Evolutionary conservation across 2,329 filamentous ascomycete genomes (phyloP).

Genomic region (Salinomyces thailandicus): DNA sequence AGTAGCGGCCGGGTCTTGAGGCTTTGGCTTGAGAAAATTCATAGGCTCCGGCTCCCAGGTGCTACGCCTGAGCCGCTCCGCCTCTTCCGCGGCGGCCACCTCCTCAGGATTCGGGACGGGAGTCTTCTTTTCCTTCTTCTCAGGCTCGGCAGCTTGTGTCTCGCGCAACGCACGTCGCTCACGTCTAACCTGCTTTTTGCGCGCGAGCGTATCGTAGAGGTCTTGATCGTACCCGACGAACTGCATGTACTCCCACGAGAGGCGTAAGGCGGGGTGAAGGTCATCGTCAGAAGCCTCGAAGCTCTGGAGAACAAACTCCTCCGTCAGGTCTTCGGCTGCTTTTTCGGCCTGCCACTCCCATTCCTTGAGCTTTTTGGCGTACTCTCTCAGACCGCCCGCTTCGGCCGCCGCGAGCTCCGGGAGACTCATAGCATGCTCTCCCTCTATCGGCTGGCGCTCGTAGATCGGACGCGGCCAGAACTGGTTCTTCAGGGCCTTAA

Average conservation of each 20-base stretch:
- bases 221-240: slow-evolving; percentile 32
- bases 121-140: too few species aligned
- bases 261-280: slow-evolving; percentile 30
- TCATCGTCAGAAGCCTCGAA: slow-evolving; percentile 34
- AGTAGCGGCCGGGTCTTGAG: too few species aligned
- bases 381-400: slow-evolving; percentile 26
- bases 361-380: slow-evolving; percentile 25
- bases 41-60: too few species aligned
- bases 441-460: slow-evolving; percentile 18
- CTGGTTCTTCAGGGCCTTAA: slow-evolving; percentile 29
- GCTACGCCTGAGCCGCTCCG: too few species aligned
- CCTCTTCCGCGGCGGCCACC: too few species aligned
- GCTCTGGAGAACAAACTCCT: slow-evolving; percentile 29
- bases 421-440: slow-evolving; percentile 20
- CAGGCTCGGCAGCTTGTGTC: too few species aligned
- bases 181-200: too few species aligned
- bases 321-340: slow-evolving; percentile 27
- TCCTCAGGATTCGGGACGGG: too few species aligned
- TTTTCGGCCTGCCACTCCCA: slow-evolving; percentile 33
- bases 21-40: too few species aligned
- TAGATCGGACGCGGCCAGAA: slow-evolving; percentile 36
- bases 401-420: too few species aligned
- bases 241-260: slow-evolving; percentile 40
- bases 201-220: slow-evolving; percentile 35
- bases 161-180: too few species aligned